These are phyloP conservation scores for Bruguiera hainesii DNA, from an alignment of 441 rosid species.

Conservation along the genomic window DNA sequence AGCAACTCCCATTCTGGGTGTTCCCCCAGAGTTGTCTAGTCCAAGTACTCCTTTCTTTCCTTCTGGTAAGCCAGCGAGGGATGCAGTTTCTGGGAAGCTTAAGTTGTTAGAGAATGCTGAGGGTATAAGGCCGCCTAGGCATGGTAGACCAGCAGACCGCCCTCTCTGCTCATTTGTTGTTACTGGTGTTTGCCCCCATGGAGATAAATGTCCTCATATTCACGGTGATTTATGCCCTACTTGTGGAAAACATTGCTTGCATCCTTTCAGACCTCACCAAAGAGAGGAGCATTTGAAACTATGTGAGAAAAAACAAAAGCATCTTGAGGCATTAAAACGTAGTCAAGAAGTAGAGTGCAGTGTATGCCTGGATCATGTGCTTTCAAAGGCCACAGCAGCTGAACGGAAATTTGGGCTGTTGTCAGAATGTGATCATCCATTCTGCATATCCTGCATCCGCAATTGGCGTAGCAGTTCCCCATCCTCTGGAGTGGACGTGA, in stretches of 20 bases:
- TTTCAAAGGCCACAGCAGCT: slow-evolving; percentile 76
- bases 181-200: slow-evolving; percentile 79
- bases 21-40: slow-evolving; percentile 38
- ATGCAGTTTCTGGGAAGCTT: slow-evolving; percentile 32
- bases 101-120: slow-evolving; percentile 34
- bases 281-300: slow-evolving; percentile 70
- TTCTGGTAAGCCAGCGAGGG: slow-evolving; percentile 41
- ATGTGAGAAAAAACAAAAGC: slow-evolving; percentile 66
- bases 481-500: slow-evolving; percentile 85
- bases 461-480: slow-evolving; percentile 96
- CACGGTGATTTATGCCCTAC: slow-evolving; percentile 86
- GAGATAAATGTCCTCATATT: slow-evolving; percentile 77
- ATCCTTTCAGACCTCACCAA: slow-evolving; percentile 81
- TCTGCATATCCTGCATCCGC: slow-evolving; percentile 92
- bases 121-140: slow-evolving; percentile 38
- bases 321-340: slow-evolving; percentile 55
- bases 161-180: slow-evolving; percentile 83
- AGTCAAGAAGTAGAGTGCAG: slow-evolving; percentile 70
- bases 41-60: slow-evolving; percentile 32
- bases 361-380: slow-evolving; percentile 76
- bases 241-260: slow-evolving; percentile 86
- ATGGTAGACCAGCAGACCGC: slow-evolving; percentile 47
- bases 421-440: slow-evolving; percentile 97
- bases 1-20: slow-evolving; percentile 21
- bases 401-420: slow-evolving; percentile 92